A percentile compares a stretch with the other conserved stretches of the same genome.
Conservation (phyloP, 345 rosid genomes). For the Eucalyptus regnans region DNA sequence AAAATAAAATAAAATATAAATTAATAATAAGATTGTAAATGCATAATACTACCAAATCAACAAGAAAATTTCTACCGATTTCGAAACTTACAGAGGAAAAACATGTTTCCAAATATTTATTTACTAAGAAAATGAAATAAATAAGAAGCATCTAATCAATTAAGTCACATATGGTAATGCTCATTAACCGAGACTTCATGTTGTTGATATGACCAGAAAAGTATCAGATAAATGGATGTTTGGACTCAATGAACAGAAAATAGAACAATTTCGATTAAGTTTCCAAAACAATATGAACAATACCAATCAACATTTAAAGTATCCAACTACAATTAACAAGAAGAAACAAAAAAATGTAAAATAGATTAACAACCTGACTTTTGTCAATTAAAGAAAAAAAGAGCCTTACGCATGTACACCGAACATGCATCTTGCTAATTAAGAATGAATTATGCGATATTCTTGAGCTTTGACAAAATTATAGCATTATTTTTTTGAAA, state of each 20-base stretch:
- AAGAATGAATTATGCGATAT: not conserved
- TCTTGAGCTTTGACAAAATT: not conserved
- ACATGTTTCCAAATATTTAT: not conserved
- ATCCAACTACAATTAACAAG: not conserved
- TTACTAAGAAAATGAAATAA: not conserved
- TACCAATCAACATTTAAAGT: not conserved
- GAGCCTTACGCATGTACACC: not conserved
- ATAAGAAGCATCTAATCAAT: not conserved
- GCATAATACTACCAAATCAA: not conserved
- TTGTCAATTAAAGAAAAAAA: too few species aligned
- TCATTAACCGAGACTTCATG: not conserved
- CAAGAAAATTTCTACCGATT: not conserved
- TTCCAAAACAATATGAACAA: not conserved
- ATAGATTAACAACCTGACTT: not conserved
- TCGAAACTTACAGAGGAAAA: not conserved
- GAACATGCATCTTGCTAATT: not conserved
- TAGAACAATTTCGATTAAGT: not conserved
- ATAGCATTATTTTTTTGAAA: not conserved
- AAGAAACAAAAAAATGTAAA: not conserved
- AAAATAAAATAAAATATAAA: not conserved
- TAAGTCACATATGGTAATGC: not conserved
- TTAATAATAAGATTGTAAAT: not conserved
- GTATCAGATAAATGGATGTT: not conserved
- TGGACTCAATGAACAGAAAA: not conserved
- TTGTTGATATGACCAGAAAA: not conserved